Base-by-base conservation (phyloP, 2,329 filamentous ascomycete genomes). In the Phaeosphaeria sp. region DNA sequence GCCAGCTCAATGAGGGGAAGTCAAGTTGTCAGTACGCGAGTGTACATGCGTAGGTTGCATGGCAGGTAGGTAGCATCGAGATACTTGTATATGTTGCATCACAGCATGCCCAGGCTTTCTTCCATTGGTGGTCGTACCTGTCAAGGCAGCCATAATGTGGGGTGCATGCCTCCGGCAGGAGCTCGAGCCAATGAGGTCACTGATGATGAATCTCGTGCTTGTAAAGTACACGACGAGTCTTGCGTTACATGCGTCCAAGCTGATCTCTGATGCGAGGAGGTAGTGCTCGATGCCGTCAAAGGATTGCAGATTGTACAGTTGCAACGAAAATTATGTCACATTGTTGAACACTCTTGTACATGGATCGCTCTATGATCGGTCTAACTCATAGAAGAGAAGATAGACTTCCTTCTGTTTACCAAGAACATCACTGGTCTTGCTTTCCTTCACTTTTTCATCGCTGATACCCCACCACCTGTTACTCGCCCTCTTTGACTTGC, bases 381-480 rank as follows among this genome's bases (percentile, higher is more conserved):
- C 90, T 68, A 96, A 80, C 81, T 98, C 94, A 78, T 99, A 99
- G 77, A 99, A 99, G 51, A 99, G 78, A 73, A 99, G 81, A 76
- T 99, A 99, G 0, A 98, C 94, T 78, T 99, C 95, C 69, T 89
- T 90, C 78, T 97, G 93, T 93, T 97, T 97, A 7, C 88, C 87
- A 56, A 99, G 77, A 6, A 99, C 92, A 67, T 99, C 95, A 54
- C 85, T 87, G 6, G 93, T 98, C 81, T 93, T 97, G 65, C 92
- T 90, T 78, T 98, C 94, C 73, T 94, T 95, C 69, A 98, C 87
- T 78, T 96, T 97, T 65, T 99, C 95, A 75, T 99, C 95, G 64
- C 93, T 97, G 65, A 99, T 96, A 36, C 95, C 88, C 95, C 95
- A 99, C 95, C 95, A 99, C 42, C 90, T 88, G 71, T 96, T 90